phyloP scores from a whole-genome alignment of 2,329 filamentous ascomycete species.

The Claviceps citrina region DNA sequence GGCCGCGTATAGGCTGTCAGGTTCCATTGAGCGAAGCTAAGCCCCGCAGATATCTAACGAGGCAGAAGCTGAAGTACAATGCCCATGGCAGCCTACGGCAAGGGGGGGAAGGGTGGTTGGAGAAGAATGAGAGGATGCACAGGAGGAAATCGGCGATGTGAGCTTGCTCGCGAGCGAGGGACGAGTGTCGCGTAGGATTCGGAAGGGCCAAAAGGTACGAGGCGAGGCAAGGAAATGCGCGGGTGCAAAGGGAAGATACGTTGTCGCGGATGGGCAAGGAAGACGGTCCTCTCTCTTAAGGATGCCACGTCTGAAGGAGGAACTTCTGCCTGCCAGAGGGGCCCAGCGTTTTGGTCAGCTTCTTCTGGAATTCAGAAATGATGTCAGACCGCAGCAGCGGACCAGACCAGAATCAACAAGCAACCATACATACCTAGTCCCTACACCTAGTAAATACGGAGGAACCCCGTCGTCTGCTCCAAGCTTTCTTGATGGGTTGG shows the following conservation, averaged over 20 bases:
- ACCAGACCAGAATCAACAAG: background rate
- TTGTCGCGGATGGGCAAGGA: background rate
- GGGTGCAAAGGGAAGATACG: background rate
- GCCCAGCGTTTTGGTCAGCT: background rate
- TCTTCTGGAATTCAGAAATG: background rate
- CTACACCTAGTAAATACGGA: too few relatives aligned
- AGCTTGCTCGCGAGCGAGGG: background rate
- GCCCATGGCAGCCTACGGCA: constrained; percentile 15
- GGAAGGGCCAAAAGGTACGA: background rate
- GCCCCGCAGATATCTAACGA: constrained; percentile 18
- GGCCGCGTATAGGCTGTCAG: background rate
- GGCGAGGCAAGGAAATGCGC: background rate
- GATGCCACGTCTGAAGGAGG: background rate
- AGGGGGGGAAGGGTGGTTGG: background rate
- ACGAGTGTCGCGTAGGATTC: background rate
- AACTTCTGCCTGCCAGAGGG: background rate
- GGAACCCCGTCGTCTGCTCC: background rate
- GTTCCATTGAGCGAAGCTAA: constrained; percentile 7
- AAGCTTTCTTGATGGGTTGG: background rate
- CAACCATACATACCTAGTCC: background rate
- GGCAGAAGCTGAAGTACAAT: constrained; percentile 15
- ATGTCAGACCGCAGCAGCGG: background rate
- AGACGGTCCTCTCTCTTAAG: background rate
- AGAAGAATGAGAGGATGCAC: background rate
- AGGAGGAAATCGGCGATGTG: background rate